Evolutionary conservation across 2,329 filamentous ascomycete genomes (phyloP).

Genomic region (Pezicula radicicola): DNA sequence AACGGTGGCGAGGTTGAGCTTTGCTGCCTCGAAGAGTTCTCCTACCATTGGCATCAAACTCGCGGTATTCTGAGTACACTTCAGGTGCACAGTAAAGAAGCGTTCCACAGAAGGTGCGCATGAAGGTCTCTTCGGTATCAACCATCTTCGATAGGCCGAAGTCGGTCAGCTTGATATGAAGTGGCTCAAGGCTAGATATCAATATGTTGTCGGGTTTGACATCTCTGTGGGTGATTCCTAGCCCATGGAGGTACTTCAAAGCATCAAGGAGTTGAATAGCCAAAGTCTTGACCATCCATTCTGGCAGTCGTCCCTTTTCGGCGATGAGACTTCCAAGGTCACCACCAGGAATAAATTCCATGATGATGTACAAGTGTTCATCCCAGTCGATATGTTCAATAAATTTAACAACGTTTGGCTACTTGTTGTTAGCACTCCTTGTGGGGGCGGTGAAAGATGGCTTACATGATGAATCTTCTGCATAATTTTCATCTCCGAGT

Average conservation of each 20-base stretch:
- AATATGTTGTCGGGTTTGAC: conserved; percentile 98
- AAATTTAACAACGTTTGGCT: conserved; percentile 89
- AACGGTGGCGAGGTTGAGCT: conserved; percentile 52
- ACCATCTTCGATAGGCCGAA: conserved; percentile 96
- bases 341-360: conserved; percentile 85
- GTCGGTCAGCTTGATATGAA: conserved; percentile 88
- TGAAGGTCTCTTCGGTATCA: conserved; percentile 83
- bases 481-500: conserved; percentile 98
- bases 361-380: conserved; percentile 86
- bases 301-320: conserved; percentile 59
- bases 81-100: conserved; percentile 95
- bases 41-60: conserved; percentile 66
- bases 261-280: conserved; percentile 76
- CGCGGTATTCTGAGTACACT: conserved; percentile 75
- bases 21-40: conserved; percentile 37
- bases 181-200: conserved; percentile 68
- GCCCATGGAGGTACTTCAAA: conserved; percentile 79
- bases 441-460: conserved; percentile 10
- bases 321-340: conserved; percentile 76
- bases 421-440: conserved; percentile 14
- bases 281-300: conserved; percentile 68
- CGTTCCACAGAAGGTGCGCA: conserved; percentile 96
- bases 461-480: conserved; percentile 76
- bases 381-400: conserved; percentile 84
- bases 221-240: conserved; percentile 94